Evolutionary conservation across 2,329 filamentous ascomycete genomes (phyloP), one percentile per base, ranked within the genome.

Genomic region (Fusarium oligoseptatum): DNA sequence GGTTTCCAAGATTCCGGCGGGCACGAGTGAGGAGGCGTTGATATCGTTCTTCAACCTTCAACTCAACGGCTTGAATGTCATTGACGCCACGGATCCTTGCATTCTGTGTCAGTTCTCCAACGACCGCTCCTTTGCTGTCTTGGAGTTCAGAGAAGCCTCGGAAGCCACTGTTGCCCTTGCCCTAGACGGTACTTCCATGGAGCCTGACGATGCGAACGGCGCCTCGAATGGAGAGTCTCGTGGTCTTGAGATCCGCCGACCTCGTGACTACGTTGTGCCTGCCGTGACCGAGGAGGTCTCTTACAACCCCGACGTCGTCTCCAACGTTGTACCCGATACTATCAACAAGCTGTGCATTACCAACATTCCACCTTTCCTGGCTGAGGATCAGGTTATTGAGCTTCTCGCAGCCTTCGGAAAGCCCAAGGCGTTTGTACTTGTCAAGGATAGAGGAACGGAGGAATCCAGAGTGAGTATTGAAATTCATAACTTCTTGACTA

Each of bases 201-300:
- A 94, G 72, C 91, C 93, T 5, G 90, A 92, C 63, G 91, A 93
- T 75, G 84, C 85, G 32, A 84, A 87, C 39, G 90, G 91, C 64
- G 85, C 85, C 2, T 85, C 85, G 24, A 83, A 87, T 34, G 89
- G 91, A 62, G 86, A 85, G 4, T 87, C 85, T 24, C 81, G 85
- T 56, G 93, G 93, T 8, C 87, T 98, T 43, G 88, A 91, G 39
- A 95, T 98, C 77, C 92, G 92, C 73, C 91, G 97, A 55, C 97
- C 97, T 48, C 98, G 97, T 85, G 97, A 99, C 83, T 99, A 98
- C 83, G 98, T 98, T 77, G 95, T 97, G 63, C 96, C 96, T 11
- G 92, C 93, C 15, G 88, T 93, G 37, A 90, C 90, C 2, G 93
- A 95, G 57, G 92, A 95, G 29, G 88, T 90, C 52, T 89, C 92